phyloP scores from a whole-genome alignment of 1,139 yeast genomes.

The Williopsis jadinii region DNA sequence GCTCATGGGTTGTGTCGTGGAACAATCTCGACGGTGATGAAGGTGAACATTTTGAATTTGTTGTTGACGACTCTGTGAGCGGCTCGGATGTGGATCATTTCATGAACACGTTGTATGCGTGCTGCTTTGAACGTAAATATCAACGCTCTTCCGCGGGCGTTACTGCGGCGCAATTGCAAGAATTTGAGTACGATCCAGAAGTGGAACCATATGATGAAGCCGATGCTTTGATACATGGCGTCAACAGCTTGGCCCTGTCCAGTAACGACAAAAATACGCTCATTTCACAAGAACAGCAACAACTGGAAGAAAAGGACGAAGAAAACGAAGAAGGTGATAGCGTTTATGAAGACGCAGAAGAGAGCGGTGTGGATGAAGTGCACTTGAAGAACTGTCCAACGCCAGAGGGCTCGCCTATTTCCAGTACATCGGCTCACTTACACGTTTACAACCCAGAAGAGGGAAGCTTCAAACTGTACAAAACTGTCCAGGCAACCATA shows the following conservation, averaged over 20 bases:
- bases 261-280: not conserved
- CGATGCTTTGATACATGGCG: conserved; percentile 7
- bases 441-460: conserved; percentile 50
- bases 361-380: conserved; percentile 4
- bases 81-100: conserved; percentile 55
- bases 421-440: conserved; percentile 31
- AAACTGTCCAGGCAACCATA: conserved; percentile 30
- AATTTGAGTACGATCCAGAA: conserved; percentile 34
- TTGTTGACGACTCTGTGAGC: conserved; percentile 58
- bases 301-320: conserved; percentile 8
- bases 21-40: conserved; percentile 73
- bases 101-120: conserved; percentile 53
- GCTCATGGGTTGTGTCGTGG: conserved; percentile 64
- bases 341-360: conserved; percentile 28
- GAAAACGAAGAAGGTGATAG: conserved; percentile 22
- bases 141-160: conserved; percentile 45
- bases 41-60: conserved; percentile 83
- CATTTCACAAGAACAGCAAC: not conserved
- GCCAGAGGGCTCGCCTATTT: conserved; percentile 18
- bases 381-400: conserved; percentile 1
- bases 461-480: conserved; percentile 43
- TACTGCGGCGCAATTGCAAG: conserved; percentile 42
- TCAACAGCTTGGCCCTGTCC: conserved; percentile 3
- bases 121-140: conserved; percentile 75
- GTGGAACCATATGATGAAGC: conserved; percentile 3